phyloP scores from a whole-genome alignment of 2,329 filamentous ascomycete species.

The Phaeosphaeria sp. region DNA sequence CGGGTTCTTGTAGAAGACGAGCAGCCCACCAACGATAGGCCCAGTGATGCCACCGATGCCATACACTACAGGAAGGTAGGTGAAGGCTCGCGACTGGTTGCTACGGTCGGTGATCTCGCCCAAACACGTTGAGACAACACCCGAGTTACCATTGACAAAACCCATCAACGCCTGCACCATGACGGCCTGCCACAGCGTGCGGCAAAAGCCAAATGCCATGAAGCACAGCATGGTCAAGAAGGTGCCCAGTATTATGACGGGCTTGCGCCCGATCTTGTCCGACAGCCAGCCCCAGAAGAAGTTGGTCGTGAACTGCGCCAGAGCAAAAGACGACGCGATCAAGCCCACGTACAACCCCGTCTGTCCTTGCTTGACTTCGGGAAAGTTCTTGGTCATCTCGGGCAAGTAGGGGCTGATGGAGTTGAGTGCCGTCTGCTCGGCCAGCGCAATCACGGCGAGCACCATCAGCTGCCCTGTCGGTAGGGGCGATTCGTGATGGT shows the following conservation, averaged over 20 bases:
- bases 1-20: constrained; percentile 71
- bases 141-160: constrained; percentile 91
- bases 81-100: constrained; percentile 93
- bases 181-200: constrained; percentile 81
- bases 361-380: constrained; percentile 73
- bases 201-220: constrained; percentile 84
- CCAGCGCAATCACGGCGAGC: constrained; percentile 85
- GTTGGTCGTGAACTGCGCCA: constrained; percentile 91
- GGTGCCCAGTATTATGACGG: constrained; percentile 81
- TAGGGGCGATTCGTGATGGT: constrained; percentile 70
- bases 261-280: constrained; percentile 80
- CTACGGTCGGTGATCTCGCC: constrained; percentile 94
- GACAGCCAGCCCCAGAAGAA: constrained; percentile 89
- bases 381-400: constrained; percentile 86
- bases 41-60: constrained; percentile 92
- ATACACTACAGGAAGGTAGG: constrained; percentile 95
- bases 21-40: constrained; percentile 84
- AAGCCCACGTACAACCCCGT: constrained; percentile 89
- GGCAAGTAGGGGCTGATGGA: constrained; percentile 95
- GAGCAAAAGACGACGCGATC: constrained; percentile 87
- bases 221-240: constrained; percentile 84
- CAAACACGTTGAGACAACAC: constrained; percentile 89
- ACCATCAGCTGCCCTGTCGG: constrained; percentile 83
- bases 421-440: constrained; percentile 95
- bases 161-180: constrained; percentile 90